Percentiles rank a stretch among this genome's conserved stretches.
phyloP scores from a whole-genome alignment of 2,329 filamentous ascomycete species.

The Ascochyta clinopodiicola region DNA sequence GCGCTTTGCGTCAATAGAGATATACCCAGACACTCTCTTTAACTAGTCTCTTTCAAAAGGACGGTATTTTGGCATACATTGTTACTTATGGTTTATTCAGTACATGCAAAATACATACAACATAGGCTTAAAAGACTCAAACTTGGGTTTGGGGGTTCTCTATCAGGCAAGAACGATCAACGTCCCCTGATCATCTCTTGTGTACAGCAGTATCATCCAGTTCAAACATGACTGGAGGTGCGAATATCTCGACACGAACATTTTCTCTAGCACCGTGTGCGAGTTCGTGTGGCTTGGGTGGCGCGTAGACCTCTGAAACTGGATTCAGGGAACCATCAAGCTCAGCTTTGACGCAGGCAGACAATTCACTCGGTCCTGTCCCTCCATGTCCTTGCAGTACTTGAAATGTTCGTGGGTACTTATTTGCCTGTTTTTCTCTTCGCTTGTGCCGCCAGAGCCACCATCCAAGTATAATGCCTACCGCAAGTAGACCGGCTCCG shows the following conservation, averaged over 20 bases:
- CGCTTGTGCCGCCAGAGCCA: slow-evolving; percentile 42
- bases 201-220: neutral
- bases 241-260: neutral
- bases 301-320: neutral
- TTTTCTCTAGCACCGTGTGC: neutral
- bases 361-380: neutral
- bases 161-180: neutral
- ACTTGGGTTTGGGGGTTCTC: neutral
- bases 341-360: neutral
- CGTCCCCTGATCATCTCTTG: neutral
- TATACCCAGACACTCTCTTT: no score
- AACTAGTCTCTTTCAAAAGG: no score
- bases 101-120: no score
- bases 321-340: neutral
- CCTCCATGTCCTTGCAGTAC: neutral
- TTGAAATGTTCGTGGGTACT: neutral
- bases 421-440: neutral
- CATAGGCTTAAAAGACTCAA: no score
- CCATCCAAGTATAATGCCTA: slow-evolving; percentile 40
- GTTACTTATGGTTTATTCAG: no score
- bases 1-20: no score
- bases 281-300: neutral
- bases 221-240: neutral
- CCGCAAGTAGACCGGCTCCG: slow-evolving; percentile 43
- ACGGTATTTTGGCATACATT: no score